Conservation (phyloP, 352 stramenopile genomes). For the Phytophthora ramorum region DNA sequence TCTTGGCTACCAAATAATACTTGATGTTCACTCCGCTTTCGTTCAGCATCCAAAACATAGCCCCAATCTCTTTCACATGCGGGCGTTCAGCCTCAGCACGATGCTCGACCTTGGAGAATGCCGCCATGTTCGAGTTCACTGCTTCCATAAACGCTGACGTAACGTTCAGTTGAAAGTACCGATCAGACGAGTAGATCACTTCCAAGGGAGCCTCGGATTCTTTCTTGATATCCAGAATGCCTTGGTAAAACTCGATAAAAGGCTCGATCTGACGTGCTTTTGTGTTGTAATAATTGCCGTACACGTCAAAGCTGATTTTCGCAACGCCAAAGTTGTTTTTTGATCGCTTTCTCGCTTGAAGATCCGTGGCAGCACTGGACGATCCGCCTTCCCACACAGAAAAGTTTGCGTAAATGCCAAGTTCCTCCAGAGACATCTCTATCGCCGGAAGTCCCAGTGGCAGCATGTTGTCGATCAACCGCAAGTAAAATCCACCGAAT, state of each 20-base stretch:
- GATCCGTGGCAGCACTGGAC: constrained; percentile 37
- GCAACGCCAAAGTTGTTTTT: constrained; percentile 76
- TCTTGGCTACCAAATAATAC: constrained; percentile 84
- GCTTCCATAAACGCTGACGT: constrained; percentile 85
- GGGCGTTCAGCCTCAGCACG: constrained; percentile 54
- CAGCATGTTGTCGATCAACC: constrained; percentile 85
- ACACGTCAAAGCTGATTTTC: constrained; percentile 83
- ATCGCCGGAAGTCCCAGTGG: constrained; percentile 75
- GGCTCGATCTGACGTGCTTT: constrained; percentile 78
- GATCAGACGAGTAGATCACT: constrained; percentile 81
- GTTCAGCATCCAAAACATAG: constrained; percentile 88
- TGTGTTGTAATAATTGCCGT: constrained; percentile 91
- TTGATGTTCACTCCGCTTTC: constrained; percentile 81
- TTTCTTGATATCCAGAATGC: constrained; percentile 80
- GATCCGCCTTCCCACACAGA: constrained; percentile 68
- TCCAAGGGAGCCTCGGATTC: constrained; percentile 67
- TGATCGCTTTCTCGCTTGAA: constrained; percentile 48
- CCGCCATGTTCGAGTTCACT: constrained; percentile 67
- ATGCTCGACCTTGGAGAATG: constrained; percentile 73
- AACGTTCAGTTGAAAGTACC: constrained; percentile 89
- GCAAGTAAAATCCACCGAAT: constrained; percentile 90
- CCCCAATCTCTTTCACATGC: constrained; percentile 85
- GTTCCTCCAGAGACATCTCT: constrained; percentile 81
- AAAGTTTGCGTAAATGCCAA: constrained; percentile 78
- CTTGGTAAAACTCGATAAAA: constrained; percentile 89